These are phyloP conservation scores for Pythium insidiosum DNA, from an alignment of 352 stramenopile genomes.

Conservation along the genomic window DNA sequence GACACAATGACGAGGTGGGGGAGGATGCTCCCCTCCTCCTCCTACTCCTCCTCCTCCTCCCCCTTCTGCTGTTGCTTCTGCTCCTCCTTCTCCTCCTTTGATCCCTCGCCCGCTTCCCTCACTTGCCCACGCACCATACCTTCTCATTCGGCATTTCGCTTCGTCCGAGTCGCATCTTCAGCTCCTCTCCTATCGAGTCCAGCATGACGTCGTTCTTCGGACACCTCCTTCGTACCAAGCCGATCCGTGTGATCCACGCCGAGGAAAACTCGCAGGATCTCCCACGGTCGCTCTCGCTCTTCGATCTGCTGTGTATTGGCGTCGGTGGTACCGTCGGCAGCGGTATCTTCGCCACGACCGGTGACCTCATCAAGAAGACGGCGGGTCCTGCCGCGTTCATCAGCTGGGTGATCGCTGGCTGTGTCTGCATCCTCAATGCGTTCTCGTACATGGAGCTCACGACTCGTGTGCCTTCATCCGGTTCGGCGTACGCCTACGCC, in stretches of 20 bases:
- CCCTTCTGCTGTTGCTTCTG: too few relatives aligned
- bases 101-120: too few relatives aligned
- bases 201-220: slow-evolving; percentile 36
- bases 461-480: slow-evolving; percentile 80
- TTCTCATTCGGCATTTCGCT: too few relatives aligned
- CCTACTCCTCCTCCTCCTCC: too few relatives aligned
- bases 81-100: too few relatives aligned
- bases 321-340: slow-evolving; percentile 89
- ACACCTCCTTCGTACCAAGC: slow-evolving; percentile 63
- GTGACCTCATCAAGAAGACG: slow-evolving; percentile 60
- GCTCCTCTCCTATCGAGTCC: too few relatives aligned
- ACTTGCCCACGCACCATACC: too few relatives aligned
- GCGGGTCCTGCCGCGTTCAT: slow-evolving; percentile 77
- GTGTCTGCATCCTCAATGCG: slow-evolving; percentile 75
- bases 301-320: slow-evolving; percentile 88
- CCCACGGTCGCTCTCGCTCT: slow-evolving; percentile 62
- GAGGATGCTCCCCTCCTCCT: too few relatives aligned
- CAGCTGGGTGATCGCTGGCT: slow-evolving; percentile 73
- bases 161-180: too few relatives aligned
- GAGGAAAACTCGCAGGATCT: slow-evolving; percentile 67
- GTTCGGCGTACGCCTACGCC: slow-evolving; percentile 89
- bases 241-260: slow-evolving; percentile 63
- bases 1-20: too few relatives aligned
- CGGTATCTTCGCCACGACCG: slow-evolving; percentile 87
- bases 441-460: slow-evolving; percentile 89